A percentile compares a stretch with the other conserved stretches of the same genome.
phyloP scores from a whole-genome alignment of 192 early-diverging fungal genomes.

The Rhizoclosmatium globosum region DNA sequence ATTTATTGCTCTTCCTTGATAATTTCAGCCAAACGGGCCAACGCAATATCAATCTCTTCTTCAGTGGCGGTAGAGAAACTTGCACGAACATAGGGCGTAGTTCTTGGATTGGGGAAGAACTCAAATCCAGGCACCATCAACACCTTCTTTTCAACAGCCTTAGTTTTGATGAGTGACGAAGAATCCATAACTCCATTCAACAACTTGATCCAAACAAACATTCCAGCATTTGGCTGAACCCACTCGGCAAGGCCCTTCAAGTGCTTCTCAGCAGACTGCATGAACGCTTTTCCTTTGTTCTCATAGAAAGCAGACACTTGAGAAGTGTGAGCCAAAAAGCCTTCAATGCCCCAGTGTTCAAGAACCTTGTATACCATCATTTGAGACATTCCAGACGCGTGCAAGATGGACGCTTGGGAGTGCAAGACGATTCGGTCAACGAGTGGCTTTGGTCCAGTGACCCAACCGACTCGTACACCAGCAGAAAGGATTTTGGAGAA shows the following conservation, averaged over 20 bases:
- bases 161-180: conserved; percentile 50
- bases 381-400: conserved; percentile 86
- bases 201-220: conserved; percentile 89
- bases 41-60: conserved; percentile 55
- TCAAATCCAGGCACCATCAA: conserved; percentile 66
- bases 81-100: conserved; percentile 59
- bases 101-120: conserved; percentile 60
- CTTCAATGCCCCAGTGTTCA: conserved; percentile 79
- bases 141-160: conserved; percentile 63
- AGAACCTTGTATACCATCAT: conserved; percentile 76
- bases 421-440: conserved; percentile 84
- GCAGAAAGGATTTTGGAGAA: conserved; percentile 92
- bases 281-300: conserved; percentile 72
- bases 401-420: conserved; percentile 80
- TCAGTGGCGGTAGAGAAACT: conserved; percentile 55
- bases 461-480: conserved; percentile 75
- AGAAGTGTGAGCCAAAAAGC: conserved; percentile 78
- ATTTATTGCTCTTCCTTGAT: conserved; percentile 44
- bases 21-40: conserved; percentile 50
- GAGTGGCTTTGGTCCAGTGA: conserved; percentile 67
- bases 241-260: conserved; percentile 64
- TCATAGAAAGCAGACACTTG: conserved; percentile 79
- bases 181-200: conserved; percentile 53
- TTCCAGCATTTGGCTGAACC: conserved; percentile 66
- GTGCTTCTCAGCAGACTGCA: conserved; percentile 66